Percentiles rank a stretch among this genome's conserved stretches.
These are phyloP conservation scores for Verticillium longisporum DNA, from an alignment of 2,329 filamentous ascomycete genomes.

Conservation along the genomic window DNA sequence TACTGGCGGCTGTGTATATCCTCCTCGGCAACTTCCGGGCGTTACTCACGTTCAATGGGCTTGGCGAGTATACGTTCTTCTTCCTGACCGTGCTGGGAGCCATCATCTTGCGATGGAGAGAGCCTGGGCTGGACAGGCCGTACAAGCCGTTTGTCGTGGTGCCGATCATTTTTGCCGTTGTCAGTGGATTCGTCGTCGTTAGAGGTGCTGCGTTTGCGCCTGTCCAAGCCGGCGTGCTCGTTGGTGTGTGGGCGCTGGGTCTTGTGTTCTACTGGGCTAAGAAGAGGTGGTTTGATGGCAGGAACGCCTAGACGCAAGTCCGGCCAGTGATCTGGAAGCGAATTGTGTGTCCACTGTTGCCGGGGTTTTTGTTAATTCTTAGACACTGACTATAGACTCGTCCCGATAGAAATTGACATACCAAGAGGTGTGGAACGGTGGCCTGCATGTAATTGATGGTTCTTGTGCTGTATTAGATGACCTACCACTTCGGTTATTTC, in stretches of 20 bases:
- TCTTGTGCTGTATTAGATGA: too few species aligned
- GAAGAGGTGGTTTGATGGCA: slow-evolving; percentile 1
- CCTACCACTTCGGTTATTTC: too few species aligned
- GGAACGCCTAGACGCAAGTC: neutral
- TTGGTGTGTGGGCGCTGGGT: slow-evolving; percentile 43
- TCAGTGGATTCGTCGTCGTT: slow-evolving; percentile 54
- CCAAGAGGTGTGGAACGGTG: too few species aligned
- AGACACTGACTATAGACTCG: too few species aligned
- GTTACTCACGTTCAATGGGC: slow-evolving; percentile 52
- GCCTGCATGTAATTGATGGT: too few species aligned
- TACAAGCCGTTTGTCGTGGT: slow-evolving; percentile 47
- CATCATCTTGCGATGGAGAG: slow-evolving; percentile 47
- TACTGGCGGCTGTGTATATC: slow-evolving; percentile 50
- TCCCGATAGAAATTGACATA: too few species aligned
- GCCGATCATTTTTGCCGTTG: slow-evolving; percentile 45
- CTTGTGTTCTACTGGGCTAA: slow-evolving; percentile 30
- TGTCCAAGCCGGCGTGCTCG: slow-evolving; percentile 42
- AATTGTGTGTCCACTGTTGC: too few species aligned
- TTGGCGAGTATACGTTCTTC: slow-evolving; percentile 58
- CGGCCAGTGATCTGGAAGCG: too few species aligned
- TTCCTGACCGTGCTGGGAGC: slow-evolving; percentile 55
- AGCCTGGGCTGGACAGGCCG: slow-evolving; percentile 46
- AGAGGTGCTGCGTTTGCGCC: slow-evolving; percentile 54
- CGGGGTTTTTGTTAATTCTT: too few species aligned
- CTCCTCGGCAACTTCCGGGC: slow-evolving; percentile 54